phyloP scores from a whole-genome alignment of 371 early-diverging fungal species.

The Apophysomyces variabilis region DNA sequence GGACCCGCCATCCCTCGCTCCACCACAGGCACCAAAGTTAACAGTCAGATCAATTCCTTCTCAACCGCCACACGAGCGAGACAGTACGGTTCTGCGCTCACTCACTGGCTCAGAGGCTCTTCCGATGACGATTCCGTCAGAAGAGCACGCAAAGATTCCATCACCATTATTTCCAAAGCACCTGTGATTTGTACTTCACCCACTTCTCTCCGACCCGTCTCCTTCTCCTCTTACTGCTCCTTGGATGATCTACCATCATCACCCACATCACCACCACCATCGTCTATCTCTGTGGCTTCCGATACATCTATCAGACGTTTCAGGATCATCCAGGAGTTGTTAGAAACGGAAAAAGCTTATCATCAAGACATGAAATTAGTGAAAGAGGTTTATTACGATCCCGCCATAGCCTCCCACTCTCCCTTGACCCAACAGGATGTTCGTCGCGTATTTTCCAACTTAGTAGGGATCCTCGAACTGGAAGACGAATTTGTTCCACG shows the following conservation, averaged over 20 bases:
- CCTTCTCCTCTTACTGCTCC: background rate
- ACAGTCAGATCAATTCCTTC: constrained; percentile 11
- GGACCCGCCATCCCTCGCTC: background rate
- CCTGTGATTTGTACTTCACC: constrained; percentile 11
- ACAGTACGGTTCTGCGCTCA: constrained; percentile 23
- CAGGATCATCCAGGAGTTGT: constrained; percentile 59
- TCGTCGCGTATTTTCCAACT: constrained; percentile 66
- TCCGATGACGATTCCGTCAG: constrained; percentile 1
- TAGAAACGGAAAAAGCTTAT: constrained; percentile 72
- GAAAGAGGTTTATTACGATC: constrained; percentile 59
- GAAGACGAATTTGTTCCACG: constrained; percentile 50
- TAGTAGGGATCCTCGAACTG: constrained; percentile 60
- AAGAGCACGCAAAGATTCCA: constrained; percentile 26
- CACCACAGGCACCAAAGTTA: constrained; percentile 2
- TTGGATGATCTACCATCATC: background rate
- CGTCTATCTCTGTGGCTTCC: no score
- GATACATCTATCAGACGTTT: background rate
- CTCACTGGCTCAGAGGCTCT: constrained; percentile 25
- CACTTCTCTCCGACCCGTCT: background rate
- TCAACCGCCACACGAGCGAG: constrained; percentile 27
- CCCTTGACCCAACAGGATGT: constrained; percentile 55
- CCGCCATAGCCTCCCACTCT: constrained; percentile 22
- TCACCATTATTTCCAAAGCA: constrained; percentile 25
- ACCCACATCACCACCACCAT: background rate
- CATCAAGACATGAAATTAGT: constrained; percentile 74